Conservation (phyloP, 345 rosid species). For the Gossypium bickii region DNA sequence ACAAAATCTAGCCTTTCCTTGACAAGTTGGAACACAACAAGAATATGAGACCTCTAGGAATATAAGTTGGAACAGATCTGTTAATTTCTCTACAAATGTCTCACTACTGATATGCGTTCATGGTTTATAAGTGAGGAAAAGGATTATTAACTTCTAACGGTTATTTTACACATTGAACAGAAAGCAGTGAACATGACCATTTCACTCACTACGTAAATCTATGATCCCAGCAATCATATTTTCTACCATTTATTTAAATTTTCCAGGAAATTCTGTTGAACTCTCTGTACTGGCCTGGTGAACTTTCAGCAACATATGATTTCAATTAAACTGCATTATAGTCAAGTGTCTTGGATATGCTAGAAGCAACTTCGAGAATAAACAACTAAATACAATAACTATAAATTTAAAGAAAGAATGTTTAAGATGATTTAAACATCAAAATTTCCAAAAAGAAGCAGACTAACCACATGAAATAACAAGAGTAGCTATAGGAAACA, state of each 20-base stretch:
- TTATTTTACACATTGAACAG: neutral
- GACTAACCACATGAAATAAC: neutral
- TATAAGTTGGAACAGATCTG: neutral
- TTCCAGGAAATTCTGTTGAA: neutral
- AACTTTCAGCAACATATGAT: neutral
- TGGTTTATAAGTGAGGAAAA: neutral
- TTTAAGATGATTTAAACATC: neutral
- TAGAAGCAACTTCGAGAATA: constrained; percentile 8
- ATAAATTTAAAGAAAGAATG: neutral
- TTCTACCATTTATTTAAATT: neutral
- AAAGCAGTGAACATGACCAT: neutral
- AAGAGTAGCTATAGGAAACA: neutral
- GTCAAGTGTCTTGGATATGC: neutral
- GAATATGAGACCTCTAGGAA: neutral
- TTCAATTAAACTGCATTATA: neutral
- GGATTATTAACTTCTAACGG: neutral
- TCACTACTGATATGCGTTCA: neutral
- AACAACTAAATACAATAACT: neutral
- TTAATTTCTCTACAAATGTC: neutral
- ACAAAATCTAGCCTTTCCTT: neutral
- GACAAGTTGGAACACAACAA: neutral
- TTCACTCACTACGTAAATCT: neutral
- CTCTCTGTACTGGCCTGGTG: too few species aligned
- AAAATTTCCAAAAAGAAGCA: neutral
- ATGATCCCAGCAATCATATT: neutral